Evolutionary conservation across 31 red algal species (phyloP).

Genomic region (Pterothamnion heteromorphum): DNA sequence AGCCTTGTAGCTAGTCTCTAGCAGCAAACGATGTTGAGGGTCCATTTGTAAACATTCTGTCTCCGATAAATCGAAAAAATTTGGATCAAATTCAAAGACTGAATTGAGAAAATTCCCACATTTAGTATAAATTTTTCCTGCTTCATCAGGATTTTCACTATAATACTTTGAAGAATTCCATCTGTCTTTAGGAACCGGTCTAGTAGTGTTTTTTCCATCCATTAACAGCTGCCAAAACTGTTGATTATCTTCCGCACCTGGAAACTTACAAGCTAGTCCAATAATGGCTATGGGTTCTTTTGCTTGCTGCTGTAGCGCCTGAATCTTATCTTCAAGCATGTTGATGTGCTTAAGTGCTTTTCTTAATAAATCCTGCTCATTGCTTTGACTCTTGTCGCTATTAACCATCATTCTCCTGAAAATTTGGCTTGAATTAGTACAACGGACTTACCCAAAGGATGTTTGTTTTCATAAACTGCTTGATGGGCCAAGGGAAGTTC

Average conservation of each 20-base stretch:
- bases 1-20: background rate
- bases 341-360: no score
- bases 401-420: no score
- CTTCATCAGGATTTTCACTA: background rate
- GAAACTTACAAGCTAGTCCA: background rate
- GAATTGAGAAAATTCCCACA: background rate
- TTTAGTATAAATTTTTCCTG: background rate
- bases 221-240: conserved; percentile 20
- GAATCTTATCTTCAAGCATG: no score
- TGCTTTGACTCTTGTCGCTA: no score
- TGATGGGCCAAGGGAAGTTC: no score
- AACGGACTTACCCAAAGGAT: no score
- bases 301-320: no score
- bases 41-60: conserved; percentile 1
- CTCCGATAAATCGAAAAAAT: conserved; percentile 1
- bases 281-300: conserved; percentile 25
- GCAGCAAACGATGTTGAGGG: conserved; percentile 30
- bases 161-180: background rate
- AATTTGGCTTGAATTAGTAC: no score
- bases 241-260: conserved; percentile 28
- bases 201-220: background rate
- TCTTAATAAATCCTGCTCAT: no score
- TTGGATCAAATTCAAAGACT: conserved; percentile 9
- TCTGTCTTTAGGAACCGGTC: background rate
- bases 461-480: no score